Percentiles rank a stretch among this genome's conserved stretches.
phyloP scores from a whole-genome alignment of 768 basidiomycete species.

The Termitomyces heimii region DNA sequence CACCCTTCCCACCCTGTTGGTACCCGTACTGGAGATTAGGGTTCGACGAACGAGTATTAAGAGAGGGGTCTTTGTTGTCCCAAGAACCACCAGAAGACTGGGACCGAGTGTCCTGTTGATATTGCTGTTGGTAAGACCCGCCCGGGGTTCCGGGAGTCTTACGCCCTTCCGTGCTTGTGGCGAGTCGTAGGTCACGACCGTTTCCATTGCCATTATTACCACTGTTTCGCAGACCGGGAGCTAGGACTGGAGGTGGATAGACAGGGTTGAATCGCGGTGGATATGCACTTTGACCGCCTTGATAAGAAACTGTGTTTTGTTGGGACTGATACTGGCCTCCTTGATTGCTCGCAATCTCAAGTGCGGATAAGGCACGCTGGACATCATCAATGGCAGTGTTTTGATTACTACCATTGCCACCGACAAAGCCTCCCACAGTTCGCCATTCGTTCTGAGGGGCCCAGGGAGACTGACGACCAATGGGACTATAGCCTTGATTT shows the following conservation, averaged over 20 bases:
- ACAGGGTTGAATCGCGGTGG: slow-evolving; percentile 67
- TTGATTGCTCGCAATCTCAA: slow-evolving; percentile 49
- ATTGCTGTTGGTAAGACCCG: slow-evolving; percentile 26
- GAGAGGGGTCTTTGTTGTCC: slow-evolving; percentile 62
- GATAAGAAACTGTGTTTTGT: slow-evolving; percentile 25
- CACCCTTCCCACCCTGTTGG: slow-evolving; percentile 37
- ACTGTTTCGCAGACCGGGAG: slow-evolving; percentile 25
- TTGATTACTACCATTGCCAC: slow-evolving; percentile 15
- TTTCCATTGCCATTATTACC: slow-evolving; percentile 32
- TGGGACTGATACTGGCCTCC: slow-evolving; percentile 22
- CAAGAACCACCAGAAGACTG: slow-evolving; percentile 37
- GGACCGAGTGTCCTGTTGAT: slow-evolving; percentile 26
- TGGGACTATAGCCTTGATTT: slow-evolving; percentile 35
- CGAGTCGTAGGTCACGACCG: slow-evolving; percentile 44
- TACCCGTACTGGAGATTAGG: slow-evolving; percentile 64
- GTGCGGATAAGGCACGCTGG: slow-evolving; percentile 61
- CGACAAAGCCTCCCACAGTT: slow-evolving; percentile 19
- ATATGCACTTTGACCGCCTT: slow-evolving; percentile 46
- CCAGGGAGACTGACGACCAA: slow-evolving; percentile 68
- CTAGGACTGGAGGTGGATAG: slow-evolving; percentile 42
- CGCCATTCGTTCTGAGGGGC: slow-evolving; percentile 58
- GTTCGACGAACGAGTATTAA: slow-evolving; percentile 57
- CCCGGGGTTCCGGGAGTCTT: slow-evolving; percentile 47
- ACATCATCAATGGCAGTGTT: slow-evolving; percentile 63
- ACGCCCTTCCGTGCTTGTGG: slow-evolving; percentile 62